phyloP scores from a whole-genome alignment of 495 filamentous ascomycete genomes.

The Podospora sp. region DNA sequence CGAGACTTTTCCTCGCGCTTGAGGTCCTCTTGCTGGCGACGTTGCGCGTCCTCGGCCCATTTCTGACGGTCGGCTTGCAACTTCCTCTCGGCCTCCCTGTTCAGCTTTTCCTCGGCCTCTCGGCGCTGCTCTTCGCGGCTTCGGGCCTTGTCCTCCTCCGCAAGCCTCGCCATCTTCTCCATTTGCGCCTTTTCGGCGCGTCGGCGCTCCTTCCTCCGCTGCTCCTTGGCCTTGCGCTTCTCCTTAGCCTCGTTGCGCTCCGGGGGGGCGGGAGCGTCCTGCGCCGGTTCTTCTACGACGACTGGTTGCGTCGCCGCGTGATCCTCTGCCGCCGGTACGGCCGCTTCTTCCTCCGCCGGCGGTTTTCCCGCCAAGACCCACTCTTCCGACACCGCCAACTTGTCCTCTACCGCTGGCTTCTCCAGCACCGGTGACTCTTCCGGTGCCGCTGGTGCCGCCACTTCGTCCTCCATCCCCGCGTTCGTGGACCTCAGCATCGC shows the following conservation, averaged over 20 bases:
- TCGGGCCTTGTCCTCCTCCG: neutral
- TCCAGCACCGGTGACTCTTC: too few species aligned
- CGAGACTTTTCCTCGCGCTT: neutral
- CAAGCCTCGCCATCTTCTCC: neutral
- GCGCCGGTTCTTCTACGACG: neutral
- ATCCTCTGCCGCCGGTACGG: neutral
- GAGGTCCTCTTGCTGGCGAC: neutral
- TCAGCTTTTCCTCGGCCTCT: neutral
- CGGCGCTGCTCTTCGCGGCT: neutral
- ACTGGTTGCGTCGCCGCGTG: neutral
- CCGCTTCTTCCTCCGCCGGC: too few species aligned
- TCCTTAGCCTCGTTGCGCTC: neutral
- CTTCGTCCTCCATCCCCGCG: too few species aligned
- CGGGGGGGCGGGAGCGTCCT: neutral
- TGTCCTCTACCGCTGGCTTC: too few species aligned
- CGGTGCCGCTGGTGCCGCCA: too few species aligned
- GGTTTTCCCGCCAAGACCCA: too few species aligned
- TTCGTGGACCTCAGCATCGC: too few species aligned
- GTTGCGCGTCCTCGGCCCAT: neutral
- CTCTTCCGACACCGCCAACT: too few species aligned
- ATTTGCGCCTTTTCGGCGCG: neutral
- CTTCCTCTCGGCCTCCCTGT: neutral
- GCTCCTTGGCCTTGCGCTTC: neutral
- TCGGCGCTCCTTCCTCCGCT: neutral
- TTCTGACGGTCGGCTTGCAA: neutral